These are phyloP conservation scores for Coniochaeta sp. DNA, from an alignment of 2,329 filamentous ascomycete species.

Conservation along the genomic window DNA sequence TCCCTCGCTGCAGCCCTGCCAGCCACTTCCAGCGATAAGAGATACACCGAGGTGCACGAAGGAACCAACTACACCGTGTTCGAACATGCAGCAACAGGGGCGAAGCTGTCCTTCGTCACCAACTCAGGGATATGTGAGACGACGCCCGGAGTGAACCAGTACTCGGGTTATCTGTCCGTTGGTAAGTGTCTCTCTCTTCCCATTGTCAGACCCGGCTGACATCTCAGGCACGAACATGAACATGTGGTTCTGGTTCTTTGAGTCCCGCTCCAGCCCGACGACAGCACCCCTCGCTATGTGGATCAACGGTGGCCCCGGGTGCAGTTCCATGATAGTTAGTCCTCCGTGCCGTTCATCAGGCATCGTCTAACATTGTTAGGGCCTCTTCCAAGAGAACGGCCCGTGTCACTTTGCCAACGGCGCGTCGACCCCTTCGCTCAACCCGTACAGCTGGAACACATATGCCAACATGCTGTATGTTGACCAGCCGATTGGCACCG, in stretches of 20 bases:
- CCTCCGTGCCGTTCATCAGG: not conserved
- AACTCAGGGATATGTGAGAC: slow-evolving; percentile 46
- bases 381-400: slow-evolving; percentile 34
- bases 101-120: slow-evolving; percentile 37
- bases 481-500: slow-evolving; percentile 26
- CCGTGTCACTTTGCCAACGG: slow-evolving; percentile 35
- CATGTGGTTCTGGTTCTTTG: slow-evolving; percentile 38
- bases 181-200: slow-evolving; percentile 23
- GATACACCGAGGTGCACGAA: slow-evolving; percentile 6
- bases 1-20: slow-evolving; percentile 4
- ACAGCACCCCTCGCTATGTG: slow-evolving; percentile 26
- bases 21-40: slow-evolving; percentile 4
- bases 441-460: slow-evolving; percentile 35
- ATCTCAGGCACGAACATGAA: slow-evolving; percentile 24
- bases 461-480: slow-evolving; percentile 32
- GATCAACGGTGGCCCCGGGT: slow-evolving; percentile 33
- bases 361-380: not conserved
- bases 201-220: slow-evolving; percentile 9
- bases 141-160: slow-evolving; percentile 40
- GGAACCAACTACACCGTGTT: slow-evolving; percentile 34
- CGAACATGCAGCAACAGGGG: slow-evolving; percentile 37
- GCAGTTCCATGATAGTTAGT: slow-evolving; percentile 27
- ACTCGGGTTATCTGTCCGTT: slow-evolving; percentile 43
- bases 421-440: slow-evolving; percentile 28
- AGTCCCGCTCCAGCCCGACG: slow-evolving; percentile 21